Base-by-base conservation (phyloP, 2,329 filamentous ascomycete genomes). In the Diplodia corticola region DNA sequence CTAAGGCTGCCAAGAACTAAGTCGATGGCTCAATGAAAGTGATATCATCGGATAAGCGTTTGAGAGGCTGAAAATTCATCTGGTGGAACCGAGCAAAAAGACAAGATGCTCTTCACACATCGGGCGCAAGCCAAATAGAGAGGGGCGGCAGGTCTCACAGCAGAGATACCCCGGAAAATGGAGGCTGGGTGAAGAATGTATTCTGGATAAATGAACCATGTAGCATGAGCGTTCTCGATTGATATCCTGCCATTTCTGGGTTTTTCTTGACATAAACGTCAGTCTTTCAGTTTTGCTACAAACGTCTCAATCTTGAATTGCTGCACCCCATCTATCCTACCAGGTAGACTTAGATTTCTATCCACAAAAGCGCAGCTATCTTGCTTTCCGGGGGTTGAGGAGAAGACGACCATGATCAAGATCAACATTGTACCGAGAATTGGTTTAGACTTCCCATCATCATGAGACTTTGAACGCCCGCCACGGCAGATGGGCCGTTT, bases 1-100 rank as follows among this genome's bases (percentile, higher is more conserved):
- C 70, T 9, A 67, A 71, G 57, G 54, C 64, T n/a, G 22, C 57
- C n/a, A 61, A 61, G 64, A 50, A 53, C 54, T 66, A 46, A 60
- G 40, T 17, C 24, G 22, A 30, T 44, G 30, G 35, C 46, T 37
- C 49, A 49, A 46, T 49, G n/a, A 46, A 15, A 17, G 26, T 28
- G 10, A 49, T 12, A 24, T n/a, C 40, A 15, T 40, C 22, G 28
- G 51, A 20, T 22, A 60, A 24, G 26, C 24, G 9, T 49, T 35
- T 12, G 20, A 49, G 13, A 61, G 33, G 13, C n/a, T 7, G 17
- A 20, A 20, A 44, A 35, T 2, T 20, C 15, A 28, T 30, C 33
- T 35, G 57, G 40, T 46, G 57, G 40, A 61, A 12, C 57, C 37
- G 57, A 44, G 40, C 40, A 44, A 44, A 44, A 17, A 40, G 10